Evolutionary conservation across 192 early-diverging fungal genomes (phyloP).

Genomic region (Allomyces macrogynus): DNA sequence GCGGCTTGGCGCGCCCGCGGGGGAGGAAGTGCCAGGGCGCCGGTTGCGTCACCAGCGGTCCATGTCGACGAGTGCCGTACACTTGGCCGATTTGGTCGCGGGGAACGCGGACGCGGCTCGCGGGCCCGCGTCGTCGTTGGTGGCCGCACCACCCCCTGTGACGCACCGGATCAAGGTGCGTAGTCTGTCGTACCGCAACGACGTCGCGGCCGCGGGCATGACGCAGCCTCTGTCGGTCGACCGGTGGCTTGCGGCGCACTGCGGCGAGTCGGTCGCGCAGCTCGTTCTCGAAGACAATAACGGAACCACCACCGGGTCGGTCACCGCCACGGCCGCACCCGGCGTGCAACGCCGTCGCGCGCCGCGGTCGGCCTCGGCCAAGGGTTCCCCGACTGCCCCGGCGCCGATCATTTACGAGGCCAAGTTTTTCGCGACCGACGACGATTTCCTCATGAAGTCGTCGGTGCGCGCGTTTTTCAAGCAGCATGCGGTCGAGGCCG

Average conservation of each 20-base stretch:
- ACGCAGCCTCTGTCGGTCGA: not conserved
- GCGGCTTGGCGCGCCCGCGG: not conserved
- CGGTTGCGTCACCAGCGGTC: not conserved
- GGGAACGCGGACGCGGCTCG: no score
- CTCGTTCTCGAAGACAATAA: slow-evolving; percentile 1
- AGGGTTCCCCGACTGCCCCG: not conserved
- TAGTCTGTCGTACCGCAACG: not conserved
- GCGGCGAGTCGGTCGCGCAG: not conserved
- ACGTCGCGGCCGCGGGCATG: not conserved
- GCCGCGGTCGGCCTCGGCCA: slow-evolving; percentile 3
- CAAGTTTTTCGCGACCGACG: slow-evolving; percentile 36
- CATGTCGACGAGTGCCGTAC: not conserved
- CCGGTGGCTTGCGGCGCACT: not conserved
- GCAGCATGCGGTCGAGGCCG: slow-evolving; percentile 35
- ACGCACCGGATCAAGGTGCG: not conserved
- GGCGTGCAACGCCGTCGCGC: slow-evolving; percentile 6
- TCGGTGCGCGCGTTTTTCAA: slow-evolving; percentile 36
- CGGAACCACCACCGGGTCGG: slow-evolving; percentile 2
- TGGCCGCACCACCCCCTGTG: not conserved
- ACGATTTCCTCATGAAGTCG: slow-evolving; percentile 48
- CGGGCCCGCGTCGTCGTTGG: not conserved
- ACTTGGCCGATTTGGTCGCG: not conserved
- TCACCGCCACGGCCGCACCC: slow-evolving; percentile 4
- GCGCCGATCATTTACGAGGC: slow-evolving; percentile 17
- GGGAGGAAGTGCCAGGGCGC: no score